Base-by-base conservation (phyloP, 2,329 filamentous ascomycete species). In the Colletotrichum horii region DNA sequence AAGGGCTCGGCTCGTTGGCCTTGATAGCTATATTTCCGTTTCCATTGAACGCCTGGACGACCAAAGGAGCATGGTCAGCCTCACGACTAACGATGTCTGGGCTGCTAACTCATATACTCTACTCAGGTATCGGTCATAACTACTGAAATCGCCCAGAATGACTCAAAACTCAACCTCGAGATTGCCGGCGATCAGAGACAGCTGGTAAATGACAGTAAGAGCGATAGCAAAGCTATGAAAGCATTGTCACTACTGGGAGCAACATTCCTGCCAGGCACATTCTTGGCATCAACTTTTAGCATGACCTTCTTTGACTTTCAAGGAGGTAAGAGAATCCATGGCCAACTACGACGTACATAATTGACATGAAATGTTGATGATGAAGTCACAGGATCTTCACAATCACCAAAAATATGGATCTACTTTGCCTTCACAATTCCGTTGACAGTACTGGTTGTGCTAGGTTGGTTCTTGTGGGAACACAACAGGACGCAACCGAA, bases 301-400 rank as follows among this genome's bases (percentile, higher is more conserved):
- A 43, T 43, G 19, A 43, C 38, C 19, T 43, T 43, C 38, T 43
- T 43, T n/a, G 38, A 43, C 38, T 43, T 43, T 43, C 38, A 43
- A n/a, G 16, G n/a, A 43, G 38, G 38, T 43, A 6, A 43, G 38
- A 43, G 36, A 0, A 30, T 8, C 16, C 36, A 1, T 19, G 36
- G 16, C 36, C 9, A 1, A 16, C 19, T 43, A 5, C 16, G 9
- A 43, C 8, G 19, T 19, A 8, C 19, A 19, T 0, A 3, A 3
- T 9, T 38, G 36, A 19, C 9, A 43, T 43, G 0, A 0, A 19
- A 43, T 0, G 1, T 19, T 19, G 0, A 43, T 43, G 36, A 0
- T 8, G 9, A 43, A 19, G 3, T 43, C 5, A n/a, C 38, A 43
- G 38, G 38, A 43, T 43, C 38, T 43, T 43, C 38, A 8, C 38